phyloP scores from a whole-genome alignment of 2,329 filamentous ascomycete genomes.

The Diaporthe sp. region DNA sequence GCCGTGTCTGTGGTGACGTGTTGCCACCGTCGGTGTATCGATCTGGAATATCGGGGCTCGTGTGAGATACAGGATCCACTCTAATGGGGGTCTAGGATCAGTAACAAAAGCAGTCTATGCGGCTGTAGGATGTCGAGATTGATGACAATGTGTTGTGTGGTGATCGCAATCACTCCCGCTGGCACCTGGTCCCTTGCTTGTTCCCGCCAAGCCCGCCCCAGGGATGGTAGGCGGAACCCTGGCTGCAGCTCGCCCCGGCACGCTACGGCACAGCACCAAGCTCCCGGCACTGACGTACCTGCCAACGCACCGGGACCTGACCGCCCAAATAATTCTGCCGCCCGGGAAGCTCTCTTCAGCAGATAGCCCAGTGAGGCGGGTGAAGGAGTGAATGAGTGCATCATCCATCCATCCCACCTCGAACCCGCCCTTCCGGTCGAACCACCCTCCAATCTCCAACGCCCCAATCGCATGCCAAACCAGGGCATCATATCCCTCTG shows the following conservation, averaged over 20 bases:
- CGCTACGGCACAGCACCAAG: conserved; percentile 5
- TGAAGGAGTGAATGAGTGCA: conserved; percentile 14
- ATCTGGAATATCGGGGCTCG: neutral
- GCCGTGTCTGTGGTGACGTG: neutral
- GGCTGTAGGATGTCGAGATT: conserved; percentile 3
- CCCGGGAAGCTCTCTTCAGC: conserved; percentile 1
- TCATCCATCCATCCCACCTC: conserved; percentile 32
- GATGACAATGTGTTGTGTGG: conserved; percentile 34
- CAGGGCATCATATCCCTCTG: conserved; percentile 28
- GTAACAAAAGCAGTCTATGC: neutral
- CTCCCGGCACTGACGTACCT: conserved; percentile 29
- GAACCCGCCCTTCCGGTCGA: neutral
- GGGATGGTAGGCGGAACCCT: neutral
- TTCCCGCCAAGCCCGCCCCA: conserved; percentile 6
- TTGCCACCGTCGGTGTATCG: neutral
- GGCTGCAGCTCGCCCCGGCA: conserved; percentile 19
- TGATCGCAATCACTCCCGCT: conserved; percentile 16
- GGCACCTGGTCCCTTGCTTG: conserved; percentile 25
- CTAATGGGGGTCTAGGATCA: neutral
- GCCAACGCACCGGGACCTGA: neutral
- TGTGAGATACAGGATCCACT: neutral
- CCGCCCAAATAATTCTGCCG: conserved; percentile 41
- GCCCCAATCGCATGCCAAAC: conserved; percentile 16
- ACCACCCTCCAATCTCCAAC: neutral
- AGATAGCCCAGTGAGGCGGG: neutral